Percentiles rank a stretch among this genome's conserved stretches.
phyloP scores from a whole-genome alignment of 345 rosid species.

The Citrus trifoliata region DNA sequence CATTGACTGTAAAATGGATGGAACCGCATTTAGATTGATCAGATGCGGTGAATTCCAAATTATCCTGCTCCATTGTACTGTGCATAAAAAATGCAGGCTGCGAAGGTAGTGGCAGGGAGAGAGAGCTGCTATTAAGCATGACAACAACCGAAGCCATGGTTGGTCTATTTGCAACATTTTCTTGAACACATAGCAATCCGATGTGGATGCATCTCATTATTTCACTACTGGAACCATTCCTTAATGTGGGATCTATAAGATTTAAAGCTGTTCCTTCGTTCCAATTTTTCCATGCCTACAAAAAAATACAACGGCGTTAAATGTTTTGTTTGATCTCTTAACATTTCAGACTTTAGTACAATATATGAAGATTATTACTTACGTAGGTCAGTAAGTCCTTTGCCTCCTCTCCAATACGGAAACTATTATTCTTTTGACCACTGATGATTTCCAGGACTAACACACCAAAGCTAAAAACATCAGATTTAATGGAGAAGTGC shows the following conservation, averaged over 20 bases:
- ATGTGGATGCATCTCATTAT: slow-evolving; percentile 50
- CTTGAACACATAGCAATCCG: slow-evolving; percentile 57
- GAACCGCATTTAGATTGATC: background rate
- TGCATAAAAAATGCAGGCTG: slow-evolving; percentile 37
- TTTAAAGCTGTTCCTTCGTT: slow-evolving; percentile 28
- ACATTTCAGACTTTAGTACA: too few relatives aligned
- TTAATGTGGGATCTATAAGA: slow-evolving; percentile 36
- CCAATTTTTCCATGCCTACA: slow-evolving; percentile 60
- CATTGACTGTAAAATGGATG: background rate
- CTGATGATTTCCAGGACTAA: slow-evolving; percentile 30
- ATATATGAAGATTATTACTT: background rate
- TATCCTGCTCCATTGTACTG: slow-evolving; percentile 4
- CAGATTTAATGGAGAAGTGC: slow-evolving; percentile 27
- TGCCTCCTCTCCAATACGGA: background rate
- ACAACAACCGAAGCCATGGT: slow-evolving; percentile 41
- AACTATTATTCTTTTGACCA: slow-evolving; percentile 19
- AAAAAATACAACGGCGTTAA: background rate
- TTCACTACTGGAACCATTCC: slow-evolving; percentile 23
- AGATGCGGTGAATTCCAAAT: background rate
- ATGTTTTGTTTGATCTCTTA: too few relatives aligned
- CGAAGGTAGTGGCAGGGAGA: slow-evolving; percentile 36
- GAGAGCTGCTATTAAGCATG: slow-evolving; percentile 44
- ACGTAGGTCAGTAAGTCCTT: slow-evolving; percentile 25
- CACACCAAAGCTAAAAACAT: slow-evolving; percentile 41
- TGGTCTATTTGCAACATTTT: slow-evolving; percentile 37